phyloP scores from a whole-genome alignment of 1,284 basidiomycete genomes.

The Apiotrichum sp. region DNA sequence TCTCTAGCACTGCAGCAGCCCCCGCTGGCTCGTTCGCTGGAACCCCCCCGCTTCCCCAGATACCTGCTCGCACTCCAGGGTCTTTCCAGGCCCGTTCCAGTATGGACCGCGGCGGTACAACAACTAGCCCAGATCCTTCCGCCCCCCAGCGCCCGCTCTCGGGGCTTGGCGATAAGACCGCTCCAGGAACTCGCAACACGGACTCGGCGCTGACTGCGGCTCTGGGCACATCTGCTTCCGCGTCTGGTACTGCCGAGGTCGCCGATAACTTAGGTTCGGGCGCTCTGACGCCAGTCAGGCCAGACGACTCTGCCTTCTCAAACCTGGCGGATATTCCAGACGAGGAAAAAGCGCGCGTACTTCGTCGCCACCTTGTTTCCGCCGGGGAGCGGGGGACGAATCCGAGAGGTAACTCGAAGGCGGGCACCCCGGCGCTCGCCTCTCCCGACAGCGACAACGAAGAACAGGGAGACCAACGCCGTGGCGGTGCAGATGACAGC shows the following conservation, averaged over 20 bases:
- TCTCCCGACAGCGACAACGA: background rate
- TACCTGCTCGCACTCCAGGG: conserved; percentile 5
- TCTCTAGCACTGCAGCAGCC: background rate
- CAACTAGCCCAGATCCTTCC: no score
- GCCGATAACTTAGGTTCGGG: background rate
- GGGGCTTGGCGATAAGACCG: conserved; percentile 7
- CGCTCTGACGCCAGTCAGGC: conserved; percentile 4
- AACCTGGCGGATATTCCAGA: conserved; percentile 50
- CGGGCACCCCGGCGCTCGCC: background rate
- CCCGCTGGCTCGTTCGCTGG: background rate
- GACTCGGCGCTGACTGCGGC: conserved; percentile 13
- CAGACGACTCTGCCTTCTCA: conserved; percentile 33
- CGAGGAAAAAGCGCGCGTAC: conserved; percentile 74
- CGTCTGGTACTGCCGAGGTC: background rate
- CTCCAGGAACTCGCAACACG: background rate
- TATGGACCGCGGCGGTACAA: background rate
- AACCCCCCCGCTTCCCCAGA: conserved; percentile 13
- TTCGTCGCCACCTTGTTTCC: conserved; percentile 72
- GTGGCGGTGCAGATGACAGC: conserved; percentile 7
- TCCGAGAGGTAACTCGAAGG: conserved; percentile 1
- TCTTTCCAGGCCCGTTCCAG: conserved; percentile 8
- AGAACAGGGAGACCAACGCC: background rate
- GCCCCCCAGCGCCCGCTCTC: background rate
- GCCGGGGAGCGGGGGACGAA: conserved; percentile 57
- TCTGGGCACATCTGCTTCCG: background rate